These are phyloP conservation scores for Lachnellula hyalina DNA, from an alignment of 2,329 filamentous ascomycete genomes.

Conservation along the genomic window DNA sequence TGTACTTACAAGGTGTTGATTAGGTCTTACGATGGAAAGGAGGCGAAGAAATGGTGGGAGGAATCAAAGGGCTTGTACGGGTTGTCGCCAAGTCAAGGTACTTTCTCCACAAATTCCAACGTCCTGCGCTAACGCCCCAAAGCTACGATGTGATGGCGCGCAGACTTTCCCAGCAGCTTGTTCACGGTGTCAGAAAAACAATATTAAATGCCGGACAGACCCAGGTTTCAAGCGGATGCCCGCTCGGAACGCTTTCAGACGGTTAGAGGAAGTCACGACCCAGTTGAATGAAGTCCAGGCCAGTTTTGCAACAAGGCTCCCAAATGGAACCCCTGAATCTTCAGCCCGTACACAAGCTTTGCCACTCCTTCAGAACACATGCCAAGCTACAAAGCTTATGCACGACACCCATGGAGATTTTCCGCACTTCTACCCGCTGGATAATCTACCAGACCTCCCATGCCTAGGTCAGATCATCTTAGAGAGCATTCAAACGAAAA, in stretches of 20 bases:
- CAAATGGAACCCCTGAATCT: not conserved
- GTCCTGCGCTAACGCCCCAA: not conserved
- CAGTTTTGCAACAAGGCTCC: not conserved
- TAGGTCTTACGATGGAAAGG: too few relatives aligned
- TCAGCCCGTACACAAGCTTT: not conserved
- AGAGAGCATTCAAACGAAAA: not conserved
- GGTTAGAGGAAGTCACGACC: slow-evolving; percentile 10
- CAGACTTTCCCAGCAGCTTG: slow-evolving; percentile 10
- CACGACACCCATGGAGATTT: not conserved
- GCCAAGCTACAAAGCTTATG: not conserved
- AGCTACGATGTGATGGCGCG: slow-evolving; percentile 10
- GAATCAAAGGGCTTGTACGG: slow-evolving; percentile 8
- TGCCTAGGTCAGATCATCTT: not conserved
- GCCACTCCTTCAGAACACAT: not conserved
- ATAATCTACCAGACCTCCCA: not conserved
- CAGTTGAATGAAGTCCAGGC: slow-evolving; percentile 9
- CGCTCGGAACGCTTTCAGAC: slow-evolving; percentile 9
- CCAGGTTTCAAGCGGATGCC: slow-evolving; percentile 8
- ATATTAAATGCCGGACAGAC: slow-evolving; percentile 8
- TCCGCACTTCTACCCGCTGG: not conserved
- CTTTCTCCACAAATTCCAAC: not conserved
- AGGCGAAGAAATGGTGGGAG: not conserved
- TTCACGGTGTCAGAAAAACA: slow-evolving; percentile 9
- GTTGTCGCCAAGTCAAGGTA: slow-evolving; percentile 13
- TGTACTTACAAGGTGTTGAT: too few relatives aligned